Base-by-base conservation (phyloP, 2,329 filamentous ascomycete genomes). In the Talaromyces marneffei region DNA sequence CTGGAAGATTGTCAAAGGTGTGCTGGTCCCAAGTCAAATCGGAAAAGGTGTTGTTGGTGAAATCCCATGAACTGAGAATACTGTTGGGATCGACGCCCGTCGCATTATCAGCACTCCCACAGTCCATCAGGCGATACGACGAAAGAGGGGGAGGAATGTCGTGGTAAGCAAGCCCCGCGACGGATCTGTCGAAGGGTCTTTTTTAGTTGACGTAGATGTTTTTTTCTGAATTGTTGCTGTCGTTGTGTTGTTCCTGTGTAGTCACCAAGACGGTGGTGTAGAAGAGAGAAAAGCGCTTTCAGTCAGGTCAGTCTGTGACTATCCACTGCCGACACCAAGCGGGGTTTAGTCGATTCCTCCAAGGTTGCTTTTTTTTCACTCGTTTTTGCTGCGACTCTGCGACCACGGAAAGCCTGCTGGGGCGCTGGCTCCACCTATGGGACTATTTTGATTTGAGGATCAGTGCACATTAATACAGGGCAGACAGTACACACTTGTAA, bases 31-130 rank as follows among this genome's bases (percentile, higher is more conserved):
- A 76, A 46, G 72, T 70, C 4, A 69, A 63, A 61, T 73, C 67
- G 3, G 74, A 70, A 65, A 73, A 74, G 25, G 66, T 65, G 52
- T 33, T 42, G 59, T 68, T 60, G 50, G 27, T 52, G 35, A 60
- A 69, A 69, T 75, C 73, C 72, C 74, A 76, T 59, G 71, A 72
- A 63, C 74, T 72, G 59, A 76, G 68, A 50, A 75, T 46, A 42
- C n/a, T 75, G 66, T 75, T 76, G 71, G 74, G 72, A 73, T 76
- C 73, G 57, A 76, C 72, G 69, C 74, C 74, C 40, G 73, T 69
- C 70, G 71, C 69, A 60, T 70, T 70, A 58, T 68, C 70, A 66
- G 71, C 64, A 66, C 65, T 61, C 46, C 57, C 57, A 35, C 57
- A 53, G 57, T 59, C 57, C 57, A 59, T 59, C 57, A 53, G 48